Conservation (phyloP, 2,329 filamentous ascomycete genomes). For the Gaeumannomyces sp. region DNA sequence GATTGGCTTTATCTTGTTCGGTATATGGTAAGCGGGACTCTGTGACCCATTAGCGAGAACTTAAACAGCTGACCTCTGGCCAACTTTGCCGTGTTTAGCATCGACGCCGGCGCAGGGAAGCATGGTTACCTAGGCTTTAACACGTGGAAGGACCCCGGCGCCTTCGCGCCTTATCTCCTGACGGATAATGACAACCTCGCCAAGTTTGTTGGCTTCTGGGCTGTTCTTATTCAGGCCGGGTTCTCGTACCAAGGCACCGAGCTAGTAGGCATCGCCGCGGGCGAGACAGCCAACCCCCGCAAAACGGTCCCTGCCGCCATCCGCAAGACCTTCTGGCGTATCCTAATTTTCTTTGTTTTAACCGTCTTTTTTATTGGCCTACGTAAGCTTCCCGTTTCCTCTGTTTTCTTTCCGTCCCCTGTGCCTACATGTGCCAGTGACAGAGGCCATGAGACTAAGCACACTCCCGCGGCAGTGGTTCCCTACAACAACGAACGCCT, state of each 20-base stretch:
- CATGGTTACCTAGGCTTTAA: constrained; percentile 69
- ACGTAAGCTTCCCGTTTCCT: constrained; percentile 25
- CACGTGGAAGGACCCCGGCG: constrained; percentile 63
- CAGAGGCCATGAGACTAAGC: background rate
- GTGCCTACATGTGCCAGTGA: too few relatives aligned
- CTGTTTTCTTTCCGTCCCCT: too few relatives aligned
- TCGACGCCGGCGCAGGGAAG: constrained; percentile 64
- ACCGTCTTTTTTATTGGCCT: constrained; percentile 67
- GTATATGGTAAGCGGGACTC: constrained; percentile 40
- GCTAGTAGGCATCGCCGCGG: constrained; percentile 71
- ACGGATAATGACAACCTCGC: constrained; percentile 39
- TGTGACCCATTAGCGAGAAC: background rate
- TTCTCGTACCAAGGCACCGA: constrained; percentile 70
- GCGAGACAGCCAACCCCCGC: constrained; percentile 66
- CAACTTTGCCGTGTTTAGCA: constrained; percentile 28
- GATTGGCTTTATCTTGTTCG: constrained; percentile 69
- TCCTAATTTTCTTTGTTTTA: constrained; percentile 61
- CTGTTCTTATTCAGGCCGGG: constrained; percentile 60
- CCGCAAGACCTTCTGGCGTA: constrained; percentile 68
- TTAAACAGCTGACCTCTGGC: background rate
- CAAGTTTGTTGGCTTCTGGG: constrained; percentile 65
- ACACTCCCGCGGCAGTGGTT: constrained; percentile 30
- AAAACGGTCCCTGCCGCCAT: constrained; percentile 69
- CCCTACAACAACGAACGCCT: constrained; percentile 55
- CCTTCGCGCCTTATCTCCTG: constrained; percentile 58